Evolutionary conservation across 768 basidiomycete genomes (phyloP).

Genomic region (Pisolithus albus): DNA sequence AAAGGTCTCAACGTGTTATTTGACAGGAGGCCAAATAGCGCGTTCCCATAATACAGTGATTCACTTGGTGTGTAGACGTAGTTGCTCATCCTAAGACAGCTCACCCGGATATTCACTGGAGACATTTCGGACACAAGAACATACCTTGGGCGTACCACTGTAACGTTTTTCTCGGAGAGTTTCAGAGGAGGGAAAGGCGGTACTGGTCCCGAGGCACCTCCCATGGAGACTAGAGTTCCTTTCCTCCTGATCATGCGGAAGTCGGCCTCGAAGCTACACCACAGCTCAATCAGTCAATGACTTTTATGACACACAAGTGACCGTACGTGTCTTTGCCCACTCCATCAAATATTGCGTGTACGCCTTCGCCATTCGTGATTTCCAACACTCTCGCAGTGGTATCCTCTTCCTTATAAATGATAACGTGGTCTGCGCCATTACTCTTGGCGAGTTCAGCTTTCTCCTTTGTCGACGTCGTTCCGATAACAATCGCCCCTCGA

Average conservation of each 20-base stretch:
- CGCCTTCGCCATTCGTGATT: conserved; percentile 72
- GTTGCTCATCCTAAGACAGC: conserved; percentile 50
- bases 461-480: conserved; percentile 78
- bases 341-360: conserved; percentile 87
- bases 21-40: conserved; percentile 57
- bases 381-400: conserved; percentile 67
- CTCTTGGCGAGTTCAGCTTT: conserved; percentile 77
- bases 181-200: conserved; percentile 68
- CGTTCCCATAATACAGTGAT: conserved; percentile 52
- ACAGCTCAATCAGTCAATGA: conserved; percentile 4
- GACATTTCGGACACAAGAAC: conserved; percentile 11
- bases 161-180: conserved; percentile 77
- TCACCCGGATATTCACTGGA: background rate
- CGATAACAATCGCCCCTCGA: conserved; percentile 85
- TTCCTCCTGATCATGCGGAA: conserved; percentile 79
- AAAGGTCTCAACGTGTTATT: conserved; percentile 57
- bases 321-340: conserved; percentile 90
- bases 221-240: conserved; percentile 84
- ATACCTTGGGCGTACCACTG: conserved; percentile 66
- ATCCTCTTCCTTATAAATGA: conserved; percentile 71
- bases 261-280: conserved; percentile 62
- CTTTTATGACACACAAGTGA: background rate
- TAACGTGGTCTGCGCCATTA: conserved; percentile 82
- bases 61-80: conserved; percentile 75
- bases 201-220: conserved; percentile 86